phyloP scores from a whole-genome alignment of 2,329 filamentous ascomycete species.

The Penicillium expansum region DNA sequence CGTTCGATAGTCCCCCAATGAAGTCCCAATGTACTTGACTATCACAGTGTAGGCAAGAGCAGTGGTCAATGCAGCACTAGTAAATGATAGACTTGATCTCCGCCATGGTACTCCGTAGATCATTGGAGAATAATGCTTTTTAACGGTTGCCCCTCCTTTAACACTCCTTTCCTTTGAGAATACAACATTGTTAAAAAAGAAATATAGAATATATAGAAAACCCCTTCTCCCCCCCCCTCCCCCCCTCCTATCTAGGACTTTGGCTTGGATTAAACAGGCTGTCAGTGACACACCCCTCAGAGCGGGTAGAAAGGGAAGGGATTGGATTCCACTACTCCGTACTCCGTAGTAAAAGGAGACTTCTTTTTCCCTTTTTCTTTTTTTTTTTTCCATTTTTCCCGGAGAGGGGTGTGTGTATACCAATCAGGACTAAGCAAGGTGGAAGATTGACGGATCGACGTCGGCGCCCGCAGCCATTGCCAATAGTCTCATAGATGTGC shows the following conservation, averaged over 20 bases:
- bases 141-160: background rate
- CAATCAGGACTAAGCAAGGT: slow-evolving; percentile 36
- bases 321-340: background rate
- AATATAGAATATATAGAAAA: too few relatives aligned
- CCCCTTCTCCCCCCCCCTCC: background rate
- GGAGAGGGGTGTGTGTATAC: slow-evolving; percentile 12
- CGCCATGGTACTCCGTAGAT: slow-evolving; percentile 29
- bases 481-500: slow-evolving; percentile 37
- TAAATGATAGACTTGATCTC: slow-evolving; percentile 39
- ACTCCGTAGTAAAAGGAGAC: background rate
- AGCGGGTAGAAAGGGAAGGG: background rate
- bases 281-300: slow-evolving; percentile 1
- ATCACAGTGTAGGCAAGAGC: slow-evolving; percentile 11
- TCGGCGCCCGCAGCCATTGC: slow-evolving; percentile 36
- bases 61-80: slow-evolving; percentile 38
- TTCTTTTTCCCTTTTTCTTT: background rate
- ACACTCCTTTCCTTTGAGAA: background rate
- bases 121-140: slow-evolving; percentile 14
- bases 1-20: slow-evolving; percentile 4
- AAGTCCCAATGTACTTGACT: background rate
- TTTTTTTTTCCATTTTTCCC: background rate
- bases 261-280: background rate
- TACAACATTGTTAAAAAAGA: too few relatives aligned
- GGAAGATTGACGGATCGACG: slow-evolving; percentile 37
- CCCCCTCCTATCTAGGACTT: background rate